phyloP scores from a whole-genome alignment of 164 flowering plant species.

The Amborella trichopoda region DNA sequence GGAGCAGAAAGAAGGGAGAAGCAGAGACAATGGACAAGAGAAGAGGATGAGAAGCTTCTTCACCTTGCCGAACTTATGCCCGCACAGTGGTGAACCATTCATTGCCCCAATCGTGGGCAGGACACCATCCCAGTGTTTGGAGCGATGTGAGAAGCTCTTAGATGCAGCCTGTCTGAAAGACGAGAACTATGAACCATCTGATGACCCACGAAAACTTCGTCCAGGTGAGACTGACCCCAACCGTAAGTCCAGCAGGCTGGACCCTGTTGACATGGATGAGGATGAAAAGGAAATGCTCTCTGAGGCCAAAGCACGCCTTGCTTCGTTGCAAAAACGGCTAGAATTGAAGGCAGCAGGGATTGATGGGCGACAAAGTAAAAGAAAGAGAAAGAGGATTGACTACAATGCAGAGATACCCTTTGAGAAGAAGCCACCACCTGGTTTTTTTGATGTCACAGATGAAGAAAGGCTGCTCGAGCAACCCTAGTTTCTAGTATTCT shows the following conservation, averaged over 20 bases:
- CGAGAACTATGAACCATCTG: slow-evolving; percentile 82
- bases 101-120: slow-evolving; percentile 97
- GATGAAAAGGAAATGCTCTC: slow-evolving; percentile 99
- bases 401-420: slow-evolving; percentile 98
- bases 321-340: slow-evolving; percentile 90
- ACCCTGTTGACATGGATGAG: slow-evolving; percentile 99
- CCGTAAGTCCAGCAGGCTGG: slow-evolving; percentile 94
- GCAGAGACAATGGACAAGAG: slow-evolving; percentile 99
- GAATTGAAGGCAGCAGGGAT: slow-evolving; percentile 98
- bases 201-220: slow-evolving; percentile 87
- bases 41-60: slow-evolving; percentile 93
- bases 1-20: too few species aligned
- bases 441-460: slow-evolving; percentile 76
- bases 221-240: slow-evolving; percentile 98
- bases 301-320: slow-evolving; percentile 88
- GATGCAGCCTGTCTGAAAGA: slow-evolving; percentile 97
- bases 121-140: slow-evolving; percentile 89
- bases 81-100: slow-evolving; percentile 91
- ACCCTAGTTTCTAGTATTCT: slow-evolving; percentile 79
- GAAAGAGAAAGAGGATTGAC: slow-evolving; percentile 90
- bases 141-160: slow-evolving; percentile 90
- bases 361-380: slow-evolving; percentile 57
- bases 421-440: slow-evolving; percentile 93
- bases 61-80: slow-evolving; percentile 99
- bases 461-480: slow-evolving; percentile 75